These are phyloP conservation scores for Phragmites australis DNA, from an alignment of 176 grass and related monocot genomes.

Conservation along the genomic window DNA sequence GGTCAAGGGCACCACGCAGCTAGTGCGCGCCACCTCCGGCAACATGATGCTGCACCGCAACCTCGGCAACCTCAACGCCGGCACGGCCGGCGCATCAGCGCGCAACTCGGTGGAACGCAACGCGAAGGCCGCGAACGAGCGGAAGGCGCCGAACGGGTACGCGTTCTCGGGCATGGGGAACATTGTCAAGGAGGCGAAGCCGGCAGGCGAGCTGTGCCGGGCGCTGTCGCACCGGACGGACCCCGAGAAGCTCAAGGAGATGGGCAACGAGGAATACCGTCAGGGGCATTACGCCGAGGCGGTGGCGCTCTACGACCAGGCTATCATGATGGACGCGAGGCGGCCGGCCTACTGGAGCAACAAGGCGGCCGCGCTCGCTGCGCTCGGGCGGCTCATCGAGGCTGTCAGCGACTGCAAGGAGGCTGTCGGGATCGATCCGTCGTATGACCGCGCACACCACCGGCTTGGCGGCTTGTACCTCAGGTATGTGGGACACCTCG, in stretches of 20 bases:
- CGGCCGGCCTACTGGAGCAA: slow-evolving; percentile 79
- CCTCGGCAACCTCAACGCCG: slow-evolving; percentile 72
- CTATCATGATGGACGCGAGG: slow-evolving; percentile 66
- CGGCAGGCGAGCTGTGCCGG: slow-evolving; percentile 50
- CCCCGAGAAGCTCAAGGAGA: slow-evolving; percentile 94
- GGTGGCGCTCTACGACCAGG: slow-evolving; percentile 81
- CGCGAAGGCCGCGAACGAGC: slow-evolving; percentile 40
- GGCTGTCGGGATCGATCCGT: slow-evolving; percentile 72
- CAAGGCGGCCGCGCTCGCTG: slow-evolving; percentile 80
- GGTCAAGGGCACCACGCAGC: slow-evolving; percentile 55
- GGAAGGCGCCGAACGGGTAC: slow-evolving; percentile 35
- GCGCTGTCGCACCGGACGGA: slow-evolving; percentile 61
- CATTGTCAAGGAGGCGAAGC: slow-evolving; percentile 41
- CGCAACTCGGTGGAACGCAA: slow-evolving; percentile 40
- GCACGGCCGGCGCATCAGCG: slow-evolving; percentile 1
- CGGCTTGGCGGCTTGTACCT: slow-evolving; percentile 77
- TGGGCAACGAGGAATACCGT: slow-evolving; percentile 93
- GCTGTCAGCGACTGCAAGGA: slow-evolving; percentile 81
- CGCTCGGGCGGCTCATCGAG: slow-evolving; percentile 67
- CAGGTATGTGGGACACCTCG: slow-evolving; percentile 47
- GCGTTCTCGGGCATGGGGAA: slow-evolving; percentile 46
- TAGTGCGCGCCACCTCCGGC: slow-evolving; percentile 76
- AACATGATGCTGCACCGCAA: slow-evolving; percentile 93
- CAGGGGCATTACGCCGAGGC: slow-evolving; percentile 80
- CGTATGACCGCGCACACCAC: slow-evolving; percentile 67